Evolutionary conservation across 2,329 filamentous ascomycete genomes (phyloP).

Genomic region (Aureobasidium vineae): DNA sequence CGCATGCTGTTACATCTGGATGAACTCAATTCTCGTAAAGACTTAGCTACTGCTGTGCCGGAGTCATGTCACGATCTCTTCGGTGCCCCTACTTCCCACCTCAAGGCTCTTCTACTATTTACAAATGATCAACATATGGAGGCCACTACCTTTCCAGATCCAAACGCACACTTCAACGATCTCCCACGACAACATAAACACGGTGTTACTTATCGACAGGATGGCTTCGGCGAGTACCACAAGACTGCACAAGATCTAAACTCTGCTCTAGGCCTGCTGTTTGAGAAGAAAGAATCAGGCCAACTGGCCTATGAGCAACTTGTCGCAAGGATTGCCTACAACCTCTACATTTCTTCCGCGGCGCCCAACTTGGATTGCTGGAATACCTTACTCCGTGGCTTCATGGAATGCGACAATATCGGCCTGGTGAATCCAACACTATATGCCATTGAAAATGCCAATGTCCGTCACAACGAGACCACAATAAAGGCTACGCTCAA

Average conservation of each 20-base stretch:
- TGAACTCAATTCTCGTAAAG: conserved; percentile 26
- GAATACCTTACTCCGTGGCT: conserved; percentile 68
- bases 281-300: conserved; percentile 31
- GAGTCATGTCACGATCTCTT: conserved; percentile 28
- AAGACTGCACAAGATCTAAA: conserved; percentile 33
- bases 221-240: conserved; percentile 41
- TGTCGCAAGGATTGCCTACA: conserved; percentile 54
- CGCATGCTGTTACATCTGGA: conserved; percentile 37
- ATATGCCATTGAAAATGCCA: conserved; percentile 35
- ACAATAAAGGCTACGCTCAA: conserved; percentile 44
- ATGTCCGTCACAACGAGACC: conserved; percentile 49
- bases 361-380: conserved; percentile 66
- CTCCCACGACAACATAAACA: background rate
- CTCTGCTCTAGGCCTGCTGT: conserved; percentile 30
- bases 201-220: conserved; percentile 40
- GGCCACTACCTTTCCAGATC: background rate
- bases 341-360: conserved; percentile 61
- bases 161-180: background rate
- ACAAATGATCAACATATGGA: conserved; percentile 5
- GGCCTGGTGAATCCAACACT: conserved; percentile 32
- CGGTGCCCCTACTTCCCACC: background rate
- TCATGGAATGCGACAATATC: conserved; percentile 43
- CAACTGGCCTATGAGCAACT: conserved; percentile 30
- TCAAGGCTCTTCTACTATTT: conserved; percentile 14
- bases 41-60: conserved; percentile 33